Evolutionary conservation across 805 yeast genomes (phyloP).

Genomic region (Nakazawaea peltata): DNA sequence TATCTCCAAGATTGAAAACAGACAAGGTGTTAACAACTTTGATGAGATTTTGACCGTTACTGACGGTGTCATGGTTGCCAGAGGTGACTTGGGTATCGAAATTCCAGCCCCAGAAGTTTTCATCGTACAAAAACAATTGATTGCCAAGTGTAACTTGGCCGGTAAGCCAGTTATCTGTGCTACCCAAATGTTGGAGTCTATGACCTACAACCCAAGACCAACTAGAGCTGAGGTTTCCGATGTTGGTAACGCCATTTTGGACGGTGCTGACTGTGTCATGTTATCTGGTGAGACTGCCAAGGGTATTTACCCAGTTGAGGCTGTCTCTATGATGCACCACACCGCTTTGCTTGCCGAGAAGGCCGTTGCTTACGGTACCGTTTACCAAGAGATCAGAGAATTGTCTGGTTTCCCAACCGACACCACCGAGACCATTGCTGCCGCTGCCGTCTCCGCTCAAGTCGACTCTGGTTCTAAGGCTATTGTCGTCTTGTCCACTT

Average conservation of each 20-base stretch:
- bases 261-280: slow-evolving; percentile 99
- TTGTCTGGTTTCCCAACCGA: slow-evolving; percentile 83
- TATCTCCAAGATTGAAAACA: slow-evolving; percentile 96
- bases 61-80: slow-evolving; percentile 99
- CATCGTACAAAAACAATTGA: slow-evolving; percentile 96
- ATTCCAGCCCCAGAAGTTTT: slow-evolving; percentile 98
- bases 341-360: slow-evolving; percentile 94
- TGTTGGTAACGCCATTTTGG: slow-evolving; percentile 98
- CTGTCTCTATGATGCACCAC: slow-evolving; percentile 98
- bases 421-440: slow-evolving; percentile 94
- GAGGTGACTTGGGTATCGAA: slow-evolving; percentile 99
- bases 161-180: slow-evolving; percentile 99
- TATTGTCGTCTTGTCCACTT: slow-evolving; percentile 89
- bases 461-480: slow-evolving; percentile 97
- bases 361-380: slow-evolving; percentile 80
- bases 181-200: slow-evolving; percentile 98
- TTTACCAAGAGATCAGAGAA: slow-evolving; percentile 83
- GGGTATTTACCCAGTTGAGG: slow-evolving; percentile 97
- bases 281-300: slow-evolving; percentile 99
- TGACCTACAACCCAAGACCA: slow-evolving; percentile 99
- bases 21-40: slow-evolving; percentile 99
- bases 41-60: slow-evolving; percentile 92
- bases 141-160: slow-evolving; percentile 98
- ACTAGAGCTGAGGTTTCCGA: slow-evolving; percentile 99
- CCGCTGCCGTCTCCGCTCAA: slow-evolving; percentile 94